These are phyloP conservation scores for Pythium plurisporium DNA, from an alignment of 352 stramenopile species.

Conservation along the genomic window DNA sequence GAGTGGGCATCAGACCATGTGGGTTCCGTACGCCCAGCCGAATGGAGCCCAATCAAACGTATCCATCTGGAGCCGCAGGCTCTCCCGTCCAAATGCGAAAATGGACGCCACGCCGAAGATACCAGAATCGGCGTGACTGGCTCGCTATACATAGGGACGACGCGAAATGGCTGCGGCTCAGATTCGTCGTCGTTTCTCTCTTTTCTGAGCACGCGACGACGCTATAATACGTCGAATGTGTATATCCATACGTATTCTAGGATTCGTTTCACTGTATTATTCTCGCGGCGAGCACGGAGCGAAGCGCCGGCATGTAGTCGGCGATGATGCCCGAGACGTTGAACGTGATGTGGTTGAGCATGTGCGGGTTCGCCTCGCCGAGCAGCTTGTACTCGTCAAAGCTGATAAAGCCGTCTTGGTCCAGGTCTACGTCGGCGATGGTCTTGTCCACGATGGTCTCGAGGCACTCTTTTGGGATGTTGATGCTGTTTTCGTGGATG, in stretches of 20 bases:
- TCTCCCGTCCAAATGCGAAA: not conserved
- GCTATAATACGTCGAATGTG: not conserved
- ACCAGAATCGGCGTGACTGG: conserved; percentile 1
- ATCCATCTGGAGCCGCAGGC: not conserved
- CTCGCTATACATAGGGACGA: conserved; percentile 6
- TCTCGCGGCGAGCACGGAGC: conserved; percentile 33
- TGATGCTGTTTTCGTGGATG: conserved; percentile 72
- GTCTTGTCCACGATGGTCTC: conserved; percentile 67
- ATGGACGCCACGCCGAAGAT: conserved; percentile 4
- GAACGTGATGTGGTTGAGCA: conserved; percentile 80
- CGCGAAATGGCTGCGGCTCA: not conserved
- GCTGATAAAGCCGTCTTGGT: conserved; percentile 69
- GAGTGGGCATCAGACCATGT: conserved; percentile 7
- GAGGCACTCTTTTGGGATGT: conserved; percentile 61
- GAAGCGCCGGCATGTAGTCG: conserved; percentile 71
- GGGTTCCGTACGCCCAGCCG: conserved; percentile 6
- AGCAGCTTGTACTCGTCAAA: conserved; percentile 69
- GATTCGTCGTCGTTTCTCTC: not conserved
- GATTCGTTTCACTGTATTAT: conserved; percentile 17
- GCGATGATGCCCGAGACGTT: conserved; percentile 71
- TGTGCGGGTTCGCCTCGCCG: conserved; percentile 57
- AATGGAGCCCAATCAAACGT: not conserved
- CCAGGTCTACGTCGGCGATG: conserved; percentile 58
- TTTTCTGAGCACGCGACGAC: conserved; percentile 2
- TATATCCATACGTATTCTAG: too few species aligned